These are phyloP conservation scores for Aethionema arabicum DNA, from an alignment of 345 rosid genomes.

Conservation along the genomic window DNA sequence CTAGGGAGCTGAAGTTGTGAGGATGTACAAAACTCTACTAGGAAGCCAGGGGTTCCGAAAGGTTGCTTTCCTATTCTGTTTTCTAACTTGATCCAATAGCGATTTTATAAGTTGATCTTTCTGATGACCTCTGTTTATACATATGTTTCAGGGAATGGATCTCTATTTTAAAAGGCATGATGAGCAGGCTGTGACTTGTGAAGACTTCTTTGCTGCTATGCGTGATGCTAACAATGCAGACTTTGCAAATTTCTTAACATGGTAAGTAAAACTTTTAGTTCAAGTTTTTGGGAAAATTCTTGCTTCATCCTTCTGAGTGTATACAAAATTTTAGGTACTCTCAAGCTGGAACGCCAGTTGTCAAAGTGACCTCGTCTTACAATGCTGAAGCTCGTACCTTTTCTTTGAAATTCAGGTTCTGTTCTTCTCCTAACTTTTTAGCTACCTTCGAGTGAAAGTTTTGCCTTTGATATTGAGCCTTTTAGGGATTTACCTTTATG, in stretches of 20 bases:
- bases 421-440: slow-evolving; percentile 8
- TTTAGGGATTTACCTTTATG: background rate
- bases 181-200: slow-evolving; percentile 98
- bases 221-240: slow-evolving; percentile 93
- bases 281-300: slow-evolving; percentile 12
- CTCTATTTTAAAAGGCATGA: slow-evolving; percentile 94
- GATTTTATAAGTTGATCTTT: background rate
- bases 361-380: slow-evolving; percentile 77
- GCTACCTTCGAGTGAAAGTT: background rate
- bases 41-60: slow-evolving; percentile 90
- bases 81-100: background rate
- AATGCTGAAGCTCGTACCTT: slow-evolving; percentile 68
- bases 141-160: slow-evolving; percentile 80
- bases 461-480: background rate
- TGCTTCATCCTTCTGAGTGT: slow-evolving; percentile 12
- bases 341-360: slow-evolving; percentile 95
- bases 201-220: slow-evolving; percentile 96
- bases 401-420: slow-evolving; percentile 85
- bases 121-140: slow-evolving; percentile 22
- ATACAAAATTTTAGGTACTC: slow-evolving; percentile 70
- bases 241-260: slow-evolving; percentile 86
- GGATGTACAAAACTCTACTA: slow-evolving; percentile 99
- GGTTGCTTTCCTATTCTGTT: slow-evolving; percentile 43
- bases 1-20: slow-evolving; percentile 99
- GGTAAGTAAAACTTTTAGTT: slow-evolving; percentile 43